A percentile compares a stretch with the other conserved stretches of the same genome.
These are phyloP conservation scores for Guillardia theta DNA, from an alignment of 78 protist genomes.

Conservation along the genomic window DNA sequence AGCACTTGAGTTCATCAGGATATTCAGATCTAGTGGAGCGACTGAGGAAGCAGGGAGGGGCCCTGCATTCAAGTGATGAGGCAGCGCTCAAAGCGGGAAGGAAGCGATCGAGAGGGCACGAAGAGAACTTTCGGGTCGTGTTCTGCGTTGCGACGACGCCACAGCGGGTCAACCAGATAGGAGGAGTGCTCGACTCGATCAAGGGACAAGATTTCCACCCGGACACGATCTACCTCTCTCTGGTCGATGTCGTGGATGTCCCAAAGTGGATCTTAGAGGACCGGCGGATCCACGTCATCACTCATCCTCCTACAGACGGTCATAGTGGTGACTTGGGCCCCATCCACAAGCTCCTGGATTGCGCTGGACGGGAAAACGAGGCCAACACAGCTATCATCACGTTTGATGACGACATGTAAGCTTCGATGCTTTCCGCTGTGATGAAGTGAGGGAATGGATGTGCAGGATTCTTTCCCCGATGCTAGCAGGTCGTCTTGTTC, in stretches of 20 bases:
- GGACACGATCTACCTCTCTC: not conserved
- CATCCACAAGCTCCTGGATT: not conserved
- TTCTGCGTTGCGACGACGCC: not conserved
- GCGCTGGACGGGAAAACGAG: not conserved
- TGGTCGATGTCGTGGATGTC: not conserved
- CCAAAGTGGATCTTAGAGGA: too few species aligned
- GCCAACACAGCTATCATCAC: not conserved
- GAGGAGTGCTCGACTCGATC: not conserved
- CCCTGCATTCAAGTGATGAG: not conserved
- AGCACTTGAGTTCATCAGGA: not conserved
- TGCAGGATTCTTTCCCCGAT: not conserved
- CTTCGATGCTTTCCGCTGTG: not conserved
- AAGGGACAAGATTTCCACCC: not conserved
- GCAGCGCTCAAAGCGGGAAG: not conserved
- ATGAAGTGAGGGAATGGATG: not conserved
- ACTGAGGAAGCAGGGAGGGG: not conserved
- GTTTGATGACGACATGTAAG: not conserved
- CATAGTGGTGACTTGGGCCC: not conserved
- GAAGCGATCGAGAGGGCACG: not conserved
- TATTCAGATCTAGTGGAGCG: not conserved
- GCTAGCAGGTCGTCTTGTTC: not conserved
- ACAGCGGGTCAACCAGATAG: not conserved
- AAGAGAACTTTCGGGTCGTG: not conserved
- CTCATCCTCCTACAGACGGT: too few species aligned
- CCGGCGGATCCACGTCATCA: too few species aligned